Evolutionary conservation across 2,329 filamentous ascomycete genomes (phyloP).

Genomic region (Clathrospora elynae): DNA sequence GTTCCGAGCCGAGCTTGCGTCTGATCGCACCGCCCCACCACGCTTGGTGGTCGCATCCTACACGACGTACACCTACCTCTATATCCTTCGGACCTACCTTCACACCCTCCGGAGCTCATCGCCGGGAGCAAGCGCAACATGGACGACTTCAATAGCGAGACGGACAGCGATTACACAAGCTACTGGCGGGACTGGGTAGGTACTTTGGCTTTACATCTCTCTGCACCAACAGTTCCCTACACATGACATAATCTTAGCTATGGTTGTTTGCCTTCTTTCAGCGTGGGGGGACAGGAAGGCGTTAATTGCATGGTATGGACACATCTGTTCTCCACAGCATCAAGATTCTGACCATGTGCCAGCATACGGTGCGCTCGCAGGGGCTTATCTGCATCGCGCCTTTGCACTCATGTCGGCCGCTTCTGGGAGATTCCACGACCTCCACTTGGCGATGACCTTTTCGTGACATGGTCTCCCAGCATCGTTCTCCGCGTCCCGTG

Average conservation of each 20-base stretch:
- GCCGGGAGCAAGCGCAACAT: conserved; percentile 56
- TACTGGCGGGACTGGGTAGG: conserved; percentile 99
- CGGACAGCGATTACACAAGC: conserved; percentile 97
- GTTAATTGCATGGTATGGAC: conserved; percentile 12
- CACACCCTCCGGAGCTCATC: conserved; percentile 1
- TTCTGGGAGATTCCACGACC: not conserved
- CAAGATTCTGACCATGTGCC: conserved; percentile 7
- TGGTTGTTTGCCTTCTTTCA: not conserved
- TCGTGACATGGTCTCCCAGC: conserved; percentile 8
- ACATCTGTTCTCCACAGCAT: not conserved
- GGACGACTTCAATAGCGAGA: conserved; percentile 98
- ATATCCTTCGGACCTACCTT: too few species aligned
- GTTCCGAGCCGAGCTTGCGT: conserved; percentile 19
- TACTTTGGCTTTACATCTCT: conserved; percentile 36
- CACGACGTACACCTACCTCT: conserved; percentile 2
- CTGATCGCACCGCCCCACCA: conserved; percentile 18
- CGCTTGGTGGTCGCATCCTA: conserved; percentile 15
- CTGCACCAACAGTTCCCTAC: not conserved
- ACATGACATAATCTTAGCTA: conserved; percentile 1
- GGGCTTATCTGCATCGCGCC: conserved; percentile 10
- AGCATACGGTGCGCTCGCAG: conserved; percentile 9
- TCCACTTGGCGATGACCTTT: conserved; percentile 8
- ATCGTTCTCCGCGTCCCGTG: conserved; percentile 8
- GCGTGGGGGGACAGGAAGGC: not conserved
- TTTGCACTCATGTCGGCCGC: conserved; percentile 12